Base-by-base conservation (phyloP, 768 basidiomycete genomes). In the Tremella mesenterica region DNA sequence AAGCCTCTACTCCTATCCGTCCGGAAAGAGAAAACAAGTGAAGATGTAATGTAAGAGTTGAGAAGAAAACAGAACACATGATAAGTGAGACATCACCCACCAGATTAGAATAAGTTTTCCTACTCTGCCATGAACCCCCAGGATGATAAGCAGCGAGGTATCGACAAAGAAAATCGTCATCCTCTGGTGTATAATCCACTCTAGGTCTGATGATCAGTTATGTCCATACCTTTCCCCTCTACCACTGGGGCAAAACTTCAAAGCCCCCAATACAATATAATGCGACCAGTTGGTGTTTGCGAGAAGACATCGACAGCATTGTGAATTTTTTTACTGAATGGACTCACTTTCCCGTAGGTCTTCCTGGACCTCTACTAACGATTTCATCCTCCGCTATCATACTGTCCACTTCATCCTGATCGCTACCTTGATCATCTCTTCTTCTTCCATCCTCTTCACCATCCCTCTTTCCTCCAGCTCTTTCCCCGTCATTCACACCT, bases 301-400 rank as follows among this genome's bases (percentile, higher is more conserved):
- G n/a, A n/a, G n/a, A n/a, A n/a, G n/a, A n/a, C n/a, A n/a, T n/a
- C n/a, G n/a, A n/a, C n/a, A n/a, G n/a, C n/a, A n/a, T n/a, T n/a
- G n/a, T n/a, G n/a, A n/a, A n/a, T n/a, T n/a, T n/a, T n/a, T 12
- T 21, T 10, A 25, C 41, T 43, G 9, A 26, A 1, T 23, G 21
- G n/a, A 61, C 67, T 64, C 51, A 69, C 67, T 54, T 50, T 25
- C 65, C 65, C 4, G 68, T 56, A 8, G 68, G 65, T 51, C 62
- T 47, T 12, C 67, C 67, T 26, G 59, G 63, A 39, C 65, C 65
- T 47, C 50, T 63, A 9, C 55, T 50, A 13, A 28, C 43, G 13
- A 25, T 3, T 4, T 50, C 58, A 33, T 69, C 65, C 25, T 59
- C 64, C 18, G 20, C 45, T 4, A 34, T 48, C 55, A 64, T 59